Evolutionary conservation across 805 yeast species (phyloP), one percentile per base, ranked within the genome.

Genomic region (Starmerella floricola): DNA sequence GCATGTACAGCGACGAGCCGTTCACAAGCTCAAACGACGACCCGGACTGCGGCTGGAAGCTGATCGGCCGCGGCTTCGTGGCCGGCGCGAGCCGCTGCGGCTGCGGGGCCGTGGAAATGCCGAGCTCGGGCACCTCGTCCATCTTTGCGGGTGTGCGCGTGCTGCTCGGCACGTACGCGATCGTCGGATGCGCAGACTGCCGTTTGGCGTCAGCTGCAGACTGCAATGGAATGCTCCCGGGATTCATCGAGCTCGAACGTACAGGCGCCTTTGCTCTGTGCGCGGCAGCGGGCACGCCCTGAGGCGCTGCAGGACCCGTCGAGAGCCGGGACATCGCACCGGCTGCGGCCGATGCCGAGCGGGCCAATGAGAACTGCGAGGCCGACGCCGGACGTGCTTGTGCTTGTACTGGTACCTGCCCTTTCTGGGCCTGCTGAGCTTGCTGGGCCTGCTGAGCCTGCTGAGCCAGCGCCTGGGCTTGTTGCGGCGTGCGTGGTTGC

Each of bases 11-110:
- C 10, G 44, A 35, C 31, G 45, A 31, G 10, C 48, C 48, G 18
- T 32, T 19, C 18, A 21, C 45, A 10, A 40, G 40, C 40, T 40
- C 46, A 30, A 39, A 39, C 11, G 45, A 39, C 4, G 39, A 19
- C n/a, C 19, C 21, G 24, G 42, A 18, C n/a, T 30, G 36, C 20
- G 62, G 47, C 55, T 62, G 65, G 55, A 53, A 62, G 8, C 64
- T 60, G 20, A 62, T 57, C 8, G 66, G 66, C 16, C 66, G 54
- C 6, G 64, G 66, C 47, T 58, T 62, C 27, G 49, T 38, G 33
- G 45, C 28, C 42, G 34, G 48, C 35, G 44, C 41, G 29, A 40
- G 46, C 4, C 43, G 40, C 34, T 38, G 45, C 20, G 29, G 42
- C 32, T 32, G 26, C 15, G 44, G 42, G 12, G 34, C 31, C 34